Evolutionary conservation across 176 grass and related monocot genomes (phyloP).

Genomic region (Melocanna baccifera): DNA sequence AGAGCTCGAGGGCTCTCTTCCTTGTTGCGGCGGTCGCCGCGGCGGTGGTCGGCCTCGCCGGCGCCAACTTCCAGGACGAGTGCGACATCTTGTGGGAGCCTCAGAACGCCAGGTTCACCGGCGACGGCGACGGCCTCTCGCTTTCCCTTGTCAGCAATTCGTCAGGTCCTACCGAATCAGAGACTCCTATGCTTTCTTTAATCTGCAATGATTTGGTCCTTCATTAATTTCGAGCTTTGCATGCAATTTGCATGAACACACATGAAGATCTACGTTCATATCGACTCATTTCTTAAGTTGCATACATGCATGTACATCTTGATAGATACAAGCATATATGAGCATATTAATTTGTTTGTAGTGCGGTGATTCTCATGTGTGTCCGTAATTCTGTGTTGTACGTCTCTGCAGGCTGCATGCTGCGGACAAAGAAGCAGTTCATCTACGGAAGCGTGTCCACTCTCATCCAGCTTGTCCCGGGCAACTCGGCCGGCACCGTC

Average conservation of each 20-base stretch:
- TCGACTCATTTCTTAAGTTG: too few species aligned
- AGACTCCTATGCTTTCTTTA: too few species aligned
- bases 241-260: too few species aligned
- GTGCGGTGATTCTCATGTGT: conserved; percentile 8
- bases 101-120: conserved; percentile 31
- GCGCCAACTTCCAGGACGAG: conserved; percentile 33
- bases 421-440: conserved; percentile 67
- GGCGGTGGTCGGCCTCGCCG: conserved; percentile 6
- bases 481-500: conserved; percentile 70
- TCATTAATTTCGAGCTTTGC: too few species aligned
- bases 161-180: conserved; percentile 8
- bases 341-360: neutral
- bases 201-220: too few species aligned
- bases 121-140: conserved; percentile 24
- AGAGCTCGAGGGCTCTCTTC: neutral
- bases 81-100: conserved; percentile 48
- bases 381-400: neutral
- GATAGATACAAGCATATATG: neutral
- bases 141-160: conserved; percentile 36
- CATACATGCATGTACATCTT: neutral
- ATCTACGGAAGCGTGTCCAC: conserved; percentile 67
- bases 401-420: conserved; percentile 38
- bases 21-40: neutral
- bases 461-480: conserved; percentile 55
- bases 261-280: too few species aligned